These are phyloP conservation scores for Pleurotus djamor DNA, from an alignment of 768 basidiomycete species.

Conservation along the genomic window DNA sequence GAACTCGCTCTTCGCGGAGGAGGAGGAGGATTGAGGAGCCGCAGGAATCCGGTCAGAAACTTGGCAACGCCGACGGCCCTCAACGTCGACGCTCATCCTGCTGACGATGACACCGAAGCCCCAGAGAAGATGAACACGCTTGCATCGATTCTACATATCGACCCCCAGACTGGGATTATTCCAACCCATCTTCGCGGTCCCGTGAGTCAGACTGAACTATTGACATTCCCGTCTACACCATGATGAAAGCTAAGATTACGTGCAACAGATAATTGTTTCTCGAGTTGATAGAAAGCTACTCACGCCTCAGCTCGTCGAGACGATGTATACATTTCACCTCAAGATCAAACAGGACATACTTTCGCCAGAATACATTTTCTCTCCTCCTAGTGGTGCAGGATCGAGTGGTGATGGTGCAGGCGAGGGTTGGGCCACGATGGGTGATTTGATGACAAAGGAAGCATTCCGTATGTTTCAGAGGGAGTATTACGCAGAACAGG, in stretches of 20 bases:
- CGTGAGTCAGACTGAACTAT: neutral
- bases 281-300: neutral
- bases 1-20: neutral
- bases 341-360: neutral
- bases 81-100: neutral
- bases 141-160: neutral
- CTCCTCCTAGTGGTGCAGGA: too few species aligned
- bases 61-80: too few species aligned
- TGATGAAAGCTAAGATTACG: neutral
- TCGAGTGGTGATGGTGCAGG: neutral
- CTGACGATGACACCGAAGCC: neutral
- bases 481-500: conserved; percentile 1
- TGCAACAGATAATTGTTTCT: neutral
- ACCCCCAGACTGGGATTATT: neutral
- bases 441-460: conserved; percentile 4
- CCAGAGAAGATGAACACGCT: neutral
- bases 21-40: neutral
- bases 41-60: neutral
- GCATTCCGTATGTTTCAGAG: neutral
- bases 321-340: neutral
- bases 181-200: neutral
- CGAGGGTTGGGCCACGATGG: neutral
- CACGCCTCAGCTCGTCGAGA: neutral
- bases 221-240: neutral
- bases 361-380: neutral